Evolutionary conservation across 1,284 basidiomycete genomes (phyloP).

Genomic region (Apiotrichum gracile): DNA sequence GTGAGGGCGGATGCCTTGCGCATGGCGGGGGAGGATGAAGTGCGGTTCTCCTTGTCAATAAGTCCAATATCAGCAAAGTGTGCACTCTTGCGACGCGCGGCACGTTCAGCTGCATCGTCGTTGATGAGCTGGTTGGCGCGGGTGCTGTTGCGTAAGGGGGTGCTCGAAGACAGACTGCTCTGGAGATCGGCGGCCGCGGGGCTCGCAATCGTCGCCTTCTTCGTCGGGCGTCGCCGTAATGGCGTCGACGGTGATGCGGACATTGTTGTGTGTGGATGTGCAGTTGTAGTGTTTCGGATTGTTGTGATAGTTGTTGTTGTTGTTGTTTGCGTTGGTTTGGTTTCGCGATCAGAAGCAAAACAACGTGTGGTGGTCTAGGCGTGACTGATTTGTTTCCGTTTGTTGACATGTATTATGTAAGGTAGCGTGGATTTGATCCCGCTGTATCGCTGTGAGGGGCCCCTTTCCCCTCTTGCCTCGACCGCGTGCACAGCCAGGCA

Average conservation of each 20-base stretch:
- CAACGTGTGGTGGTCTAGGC: not conserved
- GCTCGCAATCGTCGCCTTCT: conserved; percentile 3
- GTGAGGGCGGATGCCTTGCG: conserved; percentile 29
- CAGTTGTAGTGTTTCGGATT: not conserved
- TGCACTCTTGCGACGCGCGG: conserved; percentile 33
- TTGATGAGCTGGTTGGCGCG: conserved; percentile 23
- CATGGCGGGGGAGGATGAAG: conserved; percentile 1
- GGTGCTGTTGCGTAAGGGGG: conserved; percentile 5
- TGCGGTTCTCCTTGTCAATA: conserved; percentile 7
- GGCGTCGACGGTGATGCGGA: conserved; percentile 8
- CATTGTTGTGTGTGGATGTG: not conserved
- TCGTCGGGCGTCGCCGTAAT: not conserved
- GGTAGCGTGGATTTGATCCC: not conserved
- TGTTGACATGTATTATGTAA: not conserved
- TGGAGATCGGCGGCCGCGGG: not conserved
- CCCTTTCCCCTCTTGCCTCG: too few relatives aligned
- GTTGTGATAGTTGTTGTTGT: not conserved
- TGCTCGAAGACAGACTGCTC: not conserved
- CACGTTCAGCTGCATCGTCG: conserved; percentile 40
- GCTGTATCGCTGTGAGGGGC: not conserved
- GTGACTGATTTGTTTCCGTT: conserved; percentile 3
- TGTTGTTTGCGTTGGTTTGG: not conserved
- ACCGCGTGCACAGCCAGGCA: too few relatives aligned
- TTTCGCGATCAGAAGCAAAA: not conserved
- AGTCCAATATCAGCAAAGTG: conserved; percentile 29